Evolutionary conservation across 176 grass and related monocot genomes (phyloP), one percentile per base, ranked within the genome.

Genomic region (Ananas comosus): DNA sequence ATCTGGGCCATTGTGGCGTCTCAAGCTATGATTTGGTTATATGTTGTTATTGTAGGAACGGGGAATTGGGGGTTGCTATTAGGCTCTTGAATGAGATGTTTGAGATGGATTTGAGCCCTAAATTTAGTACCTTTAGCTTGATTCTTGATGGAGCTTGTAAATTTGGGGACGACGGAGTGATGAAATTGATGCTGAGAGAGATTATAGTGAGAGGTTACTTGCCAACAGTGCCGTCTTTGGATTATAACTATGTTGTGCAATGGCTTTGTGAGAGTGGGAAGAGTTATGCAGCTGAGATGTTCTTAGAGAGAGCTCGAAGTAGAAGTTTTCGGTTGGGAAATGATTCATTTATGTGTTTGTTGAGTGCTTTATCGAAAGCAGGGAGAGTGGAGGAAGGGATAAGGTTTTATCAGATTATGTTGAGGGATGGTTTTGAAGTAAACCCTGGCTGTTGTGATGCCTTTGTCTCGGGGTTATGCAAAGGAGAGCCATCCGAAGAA

Each of bases 261-360:
- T 59, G 42, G 51, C 28, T 77, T 69, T 77, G 75, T 69, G 33
- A 27, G 33, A 11, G 23, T 11, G 75, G 50, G 12, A 77, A 58
- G 75, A 77, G 51, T 53, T 50, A 61, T 50, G 75, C 66, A n/a
- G 75, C 75, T 49, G 66, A 69, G 66, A 50, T 77, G 52, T 69
- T 77, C 29, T 77, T 77, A 50, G 65, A 77, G 48, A 69, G 33
- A 69, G 65, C 65, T 61, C 54, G 47, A 48, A 24, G 10, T 27
- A 19, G 59, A 57, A 61, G n/a, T 10, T 23, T 77, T 50, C 16
- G 57, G 61, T 59, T 61, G 13, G 52, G 21, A 42, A 61, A 63
- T 47, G 42, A 10, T 27, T 33, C 17, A 13, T 69, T 58, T 49
- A 14, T 49, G 66, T 50, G n/a, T 69, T 16, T 77, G 29, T 42